Evolutionary conservation across 768 basidiomycete species (phyloP), one percentile per base, ranked within the genome.

Genomic region (Tricholoma hemisulphureum): DNA sequence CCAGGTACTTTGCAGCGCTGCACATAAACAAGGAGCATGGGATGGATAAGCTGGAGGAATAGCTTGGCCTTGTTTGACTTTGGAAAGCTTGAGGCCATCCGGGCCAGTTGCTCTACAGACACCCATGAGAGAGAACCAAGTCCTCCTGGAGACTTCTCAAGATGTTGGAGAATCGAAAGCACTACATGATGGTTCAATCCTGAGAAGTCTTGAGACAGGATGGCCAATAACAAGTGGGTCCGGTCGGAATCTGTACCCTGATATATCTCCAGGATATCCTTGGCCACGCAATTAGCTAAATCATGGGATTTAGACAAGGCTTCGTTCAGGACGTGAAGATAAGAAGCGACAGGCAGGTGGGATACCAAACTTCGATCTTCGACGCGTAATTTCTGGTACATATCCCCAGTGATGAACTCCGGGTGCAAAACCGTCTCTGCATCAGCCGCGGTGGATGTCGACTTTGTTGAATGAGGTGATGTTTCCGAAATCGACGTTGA

Each of bases 21-120:
- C 37, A 75, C 64, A 52, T 64, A 67, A 37, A 63, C 31, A 53
- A 71, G 54, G 52, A 81, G 69, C 21, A 73, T 55, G 21, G 68
- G 69, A 32, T 70, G 63, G 56, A 76, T 56, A 18, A 71, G 57
- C 35, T 68, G 61, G 23, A 71, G 39, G 20, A 69, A 50, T 11
- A 68, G 24, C 20, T 55, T 53, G 49, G 74, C 69, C 3, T 60
- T 29, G 39, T 58, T 54, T 20, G 46, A 55, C 8, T 58, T 35
- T 21, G 53, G 49, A 1, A 58, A 53, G 37, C 62, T 58, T 9
- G 67, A 58, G 56, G 66, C 57, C 54, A 69, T 58, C 24, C 51
- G 63, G 35, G 59, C 61, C 26, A 70, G 28, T 24, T 20, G 41
- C 23, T 54, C 59, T 10, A 67, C 21, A 43, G 35, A 20, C 2